Evolutionary conservation across 2,329 filamentous ascomycete genomes (phyloP), one percentile per base, ranked within the genome.

Genomic region (Boeremia exigua): DNA sequence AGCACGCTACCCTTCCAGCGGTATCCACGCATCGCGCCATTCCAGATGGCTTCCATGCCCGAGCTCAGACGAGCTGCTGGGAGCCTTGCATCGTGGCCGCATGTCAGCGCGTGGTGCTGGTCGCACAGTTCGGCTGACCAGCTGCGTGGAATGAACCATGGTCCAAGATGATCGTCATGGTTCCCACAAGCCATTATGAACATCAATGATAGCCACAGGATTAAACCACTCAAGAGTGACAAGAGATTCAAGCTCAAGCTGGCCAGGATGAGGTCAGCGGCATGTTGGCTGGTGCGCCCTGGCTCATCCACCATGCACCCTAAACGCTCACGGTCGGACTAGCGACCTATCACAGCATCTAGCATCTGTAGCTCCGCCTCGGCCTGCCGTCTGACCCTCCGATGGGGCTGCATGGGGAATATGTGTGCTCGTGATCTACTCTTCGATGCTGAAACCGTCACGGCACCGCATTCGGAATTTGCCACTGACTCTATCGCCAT

Each of bases 261-360:
- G 39, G 48, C 48, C 54, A 57, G 45, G 44, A 48, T 53, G 48
- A 57, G 38, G 48, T 57, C 48, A 33, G 54, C 40, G 54, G 54
- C 48, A 56, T 37, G 8, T 27, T 33, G 42, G 33, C 34, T 36
- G 25, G 47, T 37, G 47, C 40, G 32, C 27, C 44, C 45, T 29
- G 45, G 52, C 33, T 36, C 45, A 45, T 45, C 39, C 23, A 45
- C 8, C 30, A 52, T 48, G 54, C 54, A 48, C 48, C 44, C 54
- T 57, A 57, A 40, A 57, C 44, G 38, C 48, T 39, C 43, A 39
- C 44, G 33, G 33, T 34, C 30, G 39, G 43, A 40, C 33, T 48
- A 56, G 48, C 48, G 3, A 48, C 54, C 54, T 57, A 57, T 57
- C 54, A 57, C 10, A 17, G 33, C 38, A 17, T 43, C 36, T 25